These are phyloP conservation scores for Mortierella sp. DNA, from an alignment of 371 early-diverging fungal genomes.

Conservation along the genomic window DNA sequence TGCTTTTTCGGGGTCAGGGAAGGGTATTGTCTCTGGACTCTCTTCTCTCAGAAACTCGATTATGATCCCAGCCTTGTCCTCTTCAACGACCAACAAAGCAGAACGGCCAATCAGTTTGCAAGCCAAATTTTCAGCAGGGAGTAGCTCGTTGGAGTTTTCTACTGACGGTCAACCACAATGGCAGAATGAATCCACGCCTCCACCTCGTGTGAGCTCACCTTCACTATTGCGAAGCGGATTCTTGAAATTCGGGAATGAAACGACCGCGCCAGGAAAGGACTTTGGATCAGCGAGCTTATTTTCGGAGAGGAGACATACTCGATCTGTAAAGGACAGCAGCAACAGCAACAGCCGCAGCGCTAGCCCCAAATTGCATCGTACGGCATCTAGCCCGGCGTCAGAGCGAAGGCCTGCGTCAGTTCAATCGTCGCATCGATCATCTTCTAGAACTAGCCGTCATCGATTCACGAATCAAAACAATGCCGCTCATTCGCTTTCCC, in stretches of 20 bases:
- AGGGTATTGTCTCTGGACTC: conserved; percentile 46
- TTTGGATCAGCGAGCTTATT: conserved; percentile 1
- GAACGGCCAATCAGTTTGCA: background rate
- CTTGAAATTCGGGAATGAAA: conserved; percentile 5
- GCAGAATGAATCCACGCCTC: conserved; percentile 7
- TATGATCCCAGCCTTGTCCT: conserved; percentile 47
- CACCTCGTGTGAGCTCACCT: conserved; percentile 13
- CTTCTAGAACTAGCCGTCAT: background rate
- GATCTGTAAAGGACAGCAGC: background rate
- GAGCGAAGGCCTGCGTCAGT: background rate
- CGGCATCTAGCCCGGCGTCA: background rate
- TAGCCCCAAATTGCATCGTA: conserved; percentile 3
- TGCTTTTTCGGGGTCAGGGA: conserved; percentile 25
- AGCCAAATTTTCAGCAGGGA: conserved; percentile 20
- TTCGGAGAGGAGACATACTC: conserved; percentile 8
- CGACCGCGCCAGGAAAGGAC: background rate
- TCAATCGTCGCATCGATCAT: background rate
- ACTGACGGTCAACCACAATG: conserved; percentile 11
- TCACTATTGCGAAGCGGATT: conserved; percentile 21
- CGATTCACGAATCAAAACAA: conserved; percentile 8
- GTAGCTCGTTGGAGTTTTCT: conserved; percentile 31
- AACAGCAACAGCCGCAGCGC: background rate
- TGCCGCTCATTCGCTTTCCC: conserved; percentile 22
- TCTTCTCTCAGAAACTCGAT: conserved; percentile 52
- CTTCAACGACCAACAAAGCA: background rate